A percentile compares a stretch with the other conserved stretches of the same genome.
These are phyloP conservation scores for Leccinum uliginosum DNA, from an alignment of 768 basidiomycete species.

Conservation along the genomic window DNA sequence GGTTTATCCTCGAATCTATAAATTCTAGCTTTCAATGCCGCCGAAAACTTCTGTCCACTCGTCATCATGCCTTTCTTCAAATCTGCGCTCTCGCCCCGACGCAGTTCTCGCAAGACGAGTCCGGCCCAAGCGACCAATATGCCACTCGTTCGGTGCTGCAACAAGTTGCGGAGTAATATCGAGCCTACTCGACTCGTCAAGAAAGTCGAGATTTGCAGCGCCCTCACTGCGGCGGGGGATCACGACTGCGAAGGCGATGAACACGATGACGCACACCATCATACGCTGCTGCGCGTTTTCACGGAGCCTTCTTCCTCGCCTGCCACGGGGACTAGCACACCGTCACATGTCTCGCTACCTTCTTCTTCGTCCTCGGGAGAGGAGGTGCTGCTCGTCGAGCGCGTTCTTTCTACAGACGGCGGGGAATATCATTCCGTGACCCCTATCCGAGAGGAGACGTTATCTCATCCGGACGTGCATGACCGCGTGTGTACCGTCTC, in stretches of 20 bases:
- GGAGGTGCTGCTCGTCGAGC: not conserved
- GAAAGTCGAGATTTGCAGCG: constrained; percentile 13
- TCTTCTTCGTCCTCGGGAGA: not conserved
- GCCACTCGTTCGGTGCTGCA: constrained; percentile 3
- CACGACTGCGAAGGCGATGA: not conserved
- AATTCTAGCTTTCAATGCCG: not conserved
- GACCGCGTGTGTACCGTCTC: not conserved
- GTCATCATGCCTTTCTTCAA: constrained; percentile 4
- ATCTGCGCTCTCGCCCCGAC: not conserved
- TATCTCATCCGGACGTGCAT: not conserved
- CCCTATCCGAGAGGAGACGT: not conserved
- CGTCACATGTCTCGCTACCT: not conserved
- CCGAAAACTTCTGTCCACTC: not conserved
- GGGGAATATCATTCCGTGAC: not conserved
- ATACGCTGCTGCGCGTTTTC: constrained; percentile 8
- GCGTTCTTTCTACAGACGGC: not conserved
- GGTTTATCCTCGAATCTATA: not conserved
- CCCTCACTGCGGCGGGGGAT: not conserved
- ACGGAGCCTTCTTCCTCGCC: not conserved
- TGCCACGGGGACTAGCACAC: not conserved
- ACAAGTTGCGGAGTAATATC: not conserved
- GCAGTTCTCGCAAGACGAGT: not conserved
- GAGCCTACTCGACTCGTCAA: constrained; percentile 2
- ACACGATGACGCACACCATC: not conserved
- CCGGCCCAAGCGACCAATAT: constrained; percentile 4